phyloP scores from a whole-genome alignment of 164 flowering plant genomes.

The Vitis riparia region DNA sequence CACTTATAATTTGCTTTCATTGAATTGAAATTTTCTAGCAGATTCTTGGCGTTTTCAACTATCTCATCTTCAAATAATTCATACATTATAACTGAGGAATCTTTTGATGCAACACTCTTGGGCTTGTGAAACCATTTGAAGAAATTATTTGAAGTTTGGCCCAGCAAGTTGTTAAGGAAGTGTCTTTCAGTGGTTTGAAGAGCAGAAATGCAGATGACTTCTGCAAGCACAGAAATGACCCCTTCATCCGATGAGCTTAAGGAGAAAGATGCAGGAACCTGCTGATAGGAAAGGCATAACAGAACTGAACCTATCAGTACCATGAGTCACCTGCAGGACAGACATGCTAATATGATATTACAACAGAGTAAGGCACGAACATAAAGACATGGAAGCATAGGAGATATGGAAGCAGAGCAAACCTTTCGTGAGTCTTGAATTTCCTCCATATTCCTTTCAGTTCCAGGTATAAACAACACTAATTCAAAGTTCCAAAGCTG shows the following conservation, averaged over 20 bases:
- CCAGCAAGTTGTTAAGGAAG: slow-evolving; percentile 28
- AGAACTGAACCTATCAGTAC: slow-evolving; percentile 66
- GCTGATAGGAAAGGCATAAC: slow-evolving; percentile 65
- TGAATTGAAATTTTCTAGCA: slow-evolving; percentile 44
- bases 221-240: slow-evolving; percentile 69
- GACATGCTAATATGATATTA: slow-evolving; percentile 30
- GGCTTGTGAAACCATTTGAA: slow-evolving; percentile 58
- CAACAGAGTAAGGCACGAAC: slow-evolving; percentile 10
- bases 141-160: slow-evolving; percentile 30
- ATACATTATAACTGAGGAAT: slow-evolving; percentile 56
- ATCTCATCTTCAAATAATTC: slow-evolving; percentile 60
- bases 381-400: slow-evolving; percentile 1
- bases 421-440: slow-evolving; percentile 83
- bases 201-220: slow-evolving; percentile 66
- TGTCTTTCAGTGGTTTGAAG: slow-evolving; percentile 59
- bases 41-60: slow-evolving; percentile 50
- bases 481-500: slow-evolving; percentile 77
- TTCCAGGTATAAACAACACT: slow-evolving; percentile 61
- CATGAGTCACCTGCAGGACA: slow-evolving; percentile 50
- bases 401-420: slow-evolving; percentile 10
- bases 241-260: slow-evolving; percentile 66
- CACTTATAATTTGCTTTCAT: slow-evolving; percentile 26
- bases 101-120: slow-evolving; percentile 49
- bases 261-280: slow-evolving; percentile 60
- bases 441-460: slow-evolving; percentile 70